Conservation (phyloP, 2,329 filamentous ascomycete genomes). For the Hypoxylon rubiginosum region DNA sequence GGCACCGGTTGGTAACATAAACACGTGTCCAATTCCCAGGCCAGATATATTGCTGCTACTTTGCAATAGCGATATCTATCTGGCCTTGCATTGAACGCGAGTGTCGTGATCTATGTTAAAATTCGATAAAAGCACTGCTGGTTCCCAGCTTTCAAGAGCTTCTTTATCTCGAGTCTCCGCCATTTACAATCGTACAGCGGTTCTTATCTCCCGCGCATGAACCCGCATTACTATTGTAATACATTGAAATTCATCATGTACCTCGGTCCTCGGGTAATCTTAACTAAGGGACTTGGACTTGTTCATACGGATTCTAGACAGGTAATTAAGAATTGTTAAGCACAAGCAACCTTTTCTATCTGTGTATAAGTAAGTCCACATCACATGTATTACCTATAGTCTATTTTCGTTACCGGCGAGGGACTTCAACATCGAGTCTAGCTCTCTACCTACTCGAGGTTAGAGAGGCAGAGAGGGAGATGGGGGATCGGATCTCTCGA, state of each 20-base stretch:
- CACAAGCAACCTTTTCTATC: neutral
- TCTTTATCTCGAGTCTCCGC: too few relatives aligned
- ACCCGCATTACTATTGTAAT: too few relatives aligned
- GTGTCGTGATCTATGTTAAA: neutral
- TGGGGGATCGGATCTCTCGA: neutral
- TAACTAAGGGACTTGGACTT: neutral
- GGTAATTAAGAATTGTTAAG: neutral
- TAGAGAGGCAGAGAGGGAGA: neutral
- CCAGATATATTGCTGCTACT: neutral
- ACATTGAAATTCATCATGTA: too few relatives aligned
- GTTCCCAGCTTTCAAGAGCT: neutral
- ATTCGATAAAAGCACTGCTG: neutral
- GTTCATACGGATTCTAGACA: neutral
- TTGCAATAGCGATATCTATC: neutral
- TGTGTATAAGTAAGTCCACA: neutral
- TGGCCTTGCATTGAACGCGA: neutral
- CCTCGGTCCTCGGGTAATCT: neutral
- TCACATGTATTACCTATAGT: neutral
- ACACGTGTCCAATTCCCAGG: neutral
- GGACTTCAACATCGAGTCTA: neutral
- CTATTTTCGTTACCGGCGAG: neutral
- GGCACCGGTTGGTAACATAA: neutral
- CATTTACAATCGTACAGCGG: neutral
- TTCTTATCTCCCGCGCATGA: neutral
- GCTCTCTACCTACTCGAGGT: neutral